These are phyloP conservation scores for Cystobasidium tubakii DNA, from an alignment of 768 basidiomycete genomes.

Conservation along the genomic window DNA sequence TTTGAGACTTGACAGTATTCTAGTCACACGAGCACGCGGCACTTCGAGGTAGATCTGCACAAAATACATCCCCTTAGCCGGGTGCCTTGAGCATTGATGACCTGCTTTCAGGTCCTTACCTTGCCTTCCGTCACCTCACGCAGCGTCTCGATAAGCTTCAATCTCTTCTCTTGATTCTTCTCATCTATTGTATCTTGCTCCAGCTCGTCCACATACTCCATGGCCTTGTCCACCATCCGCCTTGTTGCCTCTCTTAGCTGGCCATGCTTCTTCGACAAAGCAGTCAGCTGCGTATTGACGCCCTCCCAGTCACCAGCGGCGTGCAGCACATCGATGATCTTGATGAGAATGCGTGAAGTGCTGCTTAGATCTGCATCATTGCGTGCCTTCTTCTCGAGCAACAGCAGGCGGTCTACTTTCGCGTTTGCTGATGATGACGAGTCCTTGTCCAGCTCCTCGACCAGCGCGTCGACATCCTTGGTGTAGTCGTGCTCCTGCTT, in stretches of 20 bases:
- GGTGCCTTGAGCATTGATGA: background rate
- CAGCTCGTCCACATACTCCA: slow-evolving; percentile 73
- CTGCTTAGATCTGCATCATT: slow-evolving; percentile 93
- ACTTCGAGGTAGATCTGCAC: slow-evolving; percentile 89
- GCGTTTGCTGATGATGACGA: slow-evolving; percentile 63
- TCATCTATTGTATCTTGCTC: slow-evolving; percentile 54
- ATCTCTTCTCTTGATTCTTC: slow-evolving; percentile 64
- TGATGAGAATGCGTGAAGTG: slow-evolving; percentile 77
- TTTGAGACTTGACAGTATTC: slow-evolving; percentile 74
- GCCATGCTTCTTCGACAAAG: slow-evolving; percentile 90
- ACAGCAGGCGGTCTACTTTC: slow-evolving; percentile 79
- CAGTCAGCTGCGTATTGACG: slow-evolving; percentile 54
- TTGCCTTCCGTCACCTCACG: slow-evolving; percentile 93
- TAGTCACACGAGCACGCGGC: slow-evolving; percentile 86
- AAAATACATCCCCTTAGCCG: background rate
- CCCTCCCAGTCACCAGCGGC: slow-evolving; percentile 58
- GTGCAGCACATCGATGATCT: slow-evolving; percentile 67
- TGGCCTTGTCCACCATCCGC: slow-evolving; percentile 79
- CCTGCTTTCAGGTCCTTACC: slow-evolving; percentile 53
- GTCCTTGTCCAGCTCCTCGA: slow-evolving; percentile 72
- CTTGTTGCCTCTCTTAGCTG: slow-evolving; percentile 86
- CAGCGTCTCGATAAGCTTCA: slow-evolving; percentile 81
- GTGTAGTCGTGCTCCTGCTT: slow-evolving; percentile 60
- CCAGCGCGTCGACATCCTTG: slow-evolving; percentile 67
- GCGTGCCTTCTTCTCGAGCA: slow-evolving; percentile 89